phyloP scores from a whole-genome alignment of 495 filamentous ascomycete genomes.

The Neurospora sp. region DNA sequence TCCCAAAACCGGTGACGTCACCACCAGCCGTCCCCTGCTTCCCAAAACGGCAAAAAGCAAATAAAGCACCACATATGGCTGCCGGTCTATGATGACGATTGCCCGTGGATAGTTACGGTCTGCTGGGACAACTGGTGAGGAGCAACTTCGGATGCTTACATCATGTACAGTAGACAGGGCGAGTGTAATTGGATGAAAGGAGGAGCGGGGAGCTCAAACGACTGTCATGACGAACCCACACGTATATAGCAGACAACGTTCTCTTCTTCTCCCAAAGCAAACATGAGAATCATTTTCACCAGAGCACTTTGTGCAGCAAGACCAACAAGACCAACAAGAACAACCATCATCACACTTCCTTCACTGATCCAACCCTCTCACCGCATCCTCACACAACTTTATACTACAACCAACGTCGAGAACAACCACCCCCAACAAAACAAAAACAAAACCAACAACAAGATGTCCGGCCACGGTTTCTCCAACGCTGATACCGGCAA shows the following conservation, averaged over 20 bases:
- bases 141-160: not conserved
- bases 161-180: not conserved
- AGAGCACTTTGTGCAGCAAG: not conserved
- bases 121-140: not conserved
- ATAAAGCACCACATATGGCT: not conserved
- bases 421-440: not conserved
- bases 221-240: not conserved
- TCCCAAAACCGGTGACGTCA: not conserved
- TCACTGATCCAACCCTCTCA: not conserved
- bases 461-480: slow-evolving; percentile 21
- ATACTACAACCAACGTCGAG: not conserved
- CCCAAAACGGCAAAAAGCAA: not conserved
- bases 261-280: not conserved
- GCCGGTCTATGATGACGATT: not conserved
- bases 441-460: slow-evolving; percentile 1
- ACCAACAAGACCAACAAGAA: not conserved
- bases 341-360: not conserved
- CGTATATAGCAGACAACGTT: not conserved
- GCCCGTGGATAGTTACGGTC: not conserved
- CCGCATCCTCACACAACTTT: not conserved
- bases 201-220: not conserved
- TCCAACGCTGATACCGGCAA: slow-evolving; percentile 52
- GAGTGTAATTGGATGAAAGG: not conserved
- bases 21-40: not conserved
- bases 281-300: not conserved